Percentiles rank a stretch among this genome's conserved stretches.
Evolutionary conservation across 495 filamentous ascomycete genomes (phyloP).

Genomic region (Penicillium waksmanii): DNA sequence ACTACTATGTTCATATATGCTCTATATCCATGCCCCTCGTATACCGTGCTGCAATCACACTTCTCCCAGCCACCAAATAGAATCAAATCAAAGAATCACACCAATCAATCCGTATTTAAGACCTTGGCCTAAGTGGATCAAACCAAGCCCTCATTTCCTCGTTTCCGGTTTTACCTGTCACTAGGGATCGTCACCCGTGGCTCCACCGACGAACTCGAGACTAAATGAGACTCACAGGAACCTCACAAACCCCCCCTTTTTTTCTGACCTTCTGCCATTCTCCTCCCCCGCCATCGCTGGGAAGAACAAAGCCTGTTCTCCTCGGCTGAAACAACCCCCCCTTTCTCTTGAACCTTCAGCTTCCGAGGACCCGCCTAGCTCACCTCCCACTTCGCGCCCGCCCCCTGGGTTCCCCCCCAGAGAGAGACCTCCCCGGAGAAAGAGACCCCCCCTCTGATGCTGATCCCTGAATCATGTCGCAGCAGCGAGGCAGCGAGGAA

Average conservation of each 20-base stretch:
- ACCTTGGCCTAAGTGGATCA: slow-evolving; percentile 1
- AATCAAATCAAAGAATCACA: not conserved
- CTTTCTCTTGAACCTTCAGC: slow-evolving; percentile 28
- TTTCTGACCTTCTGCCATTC: slow-evolving; percentile 5
- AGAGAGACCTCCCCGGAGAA: slow-evolving; percentile 8
- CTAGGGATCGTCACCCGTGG: slow-evolving; percentile 20
- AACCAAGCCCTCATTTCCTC: slow-evolving; percentile 5
- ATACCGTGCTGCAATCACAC: too few species aligned
- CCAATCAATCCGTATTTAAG: not conserved
- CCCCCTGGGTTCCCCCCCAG: slow-evolving; percentile 23
- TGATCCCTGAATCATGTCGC: slow-evolving; percentile 45
- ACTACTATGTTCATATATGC: not conserved
- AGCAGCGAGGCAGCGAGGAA: slow-evolving; percentile 40
- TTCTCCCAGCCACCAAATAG: too few species aligned
- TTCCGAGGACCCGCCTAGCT: slow-evolving; percentile 28
- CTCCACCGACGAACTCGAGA: slow-evolving; percentile 17
- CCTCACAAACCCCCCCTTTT: slow-evolving; percentile 8
- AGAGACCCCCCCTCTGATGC: slow-evolving; percentile 28
- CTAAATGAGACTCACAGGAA: slow-evolving; percentile 12
- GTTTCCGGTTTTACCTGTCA: slow-evolving; percentile 20
- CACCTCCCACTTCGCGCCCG: slow-evolving; percentile 8
- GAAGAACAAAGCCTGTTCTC: slow-evolving; percentile 13
- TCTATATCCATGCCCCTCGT: too few species aligned
- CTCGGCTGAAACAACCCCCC: slow-evolving; percentile 20
- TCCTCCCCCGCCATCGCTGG: slow-evolving; percentile 3